Evolutionary conservation across 768 basidiomycete genomes (phyloP), one percentile per base, ranked within the genome.

Genomic region (Leucosporidium creatinivorum): DNA sequence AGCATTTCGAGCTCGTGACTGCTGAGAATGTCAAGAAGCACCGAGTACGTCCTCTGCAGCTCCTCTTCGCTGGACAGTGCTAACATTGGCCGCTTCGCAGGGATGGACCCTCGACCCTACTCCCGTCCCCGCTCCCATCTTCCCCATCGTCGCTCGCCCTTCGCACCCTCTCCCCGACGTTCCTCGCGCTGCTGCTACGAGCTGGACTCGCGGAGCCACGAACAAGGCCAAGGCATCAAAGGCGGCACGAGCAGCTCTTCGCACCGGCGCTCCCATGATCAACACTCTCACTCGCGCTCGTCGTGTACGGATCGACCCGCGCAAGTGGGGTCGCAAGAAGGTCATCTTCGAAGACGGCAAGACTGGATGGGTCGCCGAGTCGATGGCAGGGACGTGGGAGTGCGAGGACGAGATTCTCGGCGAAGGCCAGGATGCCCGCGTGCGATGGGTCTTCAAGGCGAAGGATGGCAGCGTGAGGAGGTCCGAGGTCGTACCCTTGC

Each of bases 61-160:
- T 18, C 15, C 4, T 49, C 21, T 8, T 21, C 4, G 6, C 18
- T 4, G 47, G 33, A 4, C 59, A 33, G 28, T 44, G 50, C 21
- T 28, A 39, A 33, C 31, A 33, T 15, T 33, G 17, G 54, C 33
- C 26, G 25, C 3, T 10, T 30, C 9, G 19, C 62, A 69, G 68
- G 72, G 72, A 28, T 73, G 72, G 72, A 44, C 66, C 44, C 61
- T 73, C 28, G 72, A 73, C 57, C 18, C 67, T 3, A 69, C 65
- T 26, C 66, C 72, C 4, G 23, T 39, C 2, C 59, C 65, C 0
- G 10, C 56, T 1, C 65, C 70, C 0, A 39, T 72, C 26, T 72
- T 72, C 65, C 70, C 70, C 0, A 36, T 72, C 49, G 36, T 72
- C 52, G 39, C 61, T 21, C 66, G 72, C 36, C 68, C 68, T 21